Percentiles rank a stretch among this genome's conserved stretches.
Evolutionary conservation across 495 filamentous ascomycete species (phyloP).

Genomic region (Echria macrotheca): DNA sequence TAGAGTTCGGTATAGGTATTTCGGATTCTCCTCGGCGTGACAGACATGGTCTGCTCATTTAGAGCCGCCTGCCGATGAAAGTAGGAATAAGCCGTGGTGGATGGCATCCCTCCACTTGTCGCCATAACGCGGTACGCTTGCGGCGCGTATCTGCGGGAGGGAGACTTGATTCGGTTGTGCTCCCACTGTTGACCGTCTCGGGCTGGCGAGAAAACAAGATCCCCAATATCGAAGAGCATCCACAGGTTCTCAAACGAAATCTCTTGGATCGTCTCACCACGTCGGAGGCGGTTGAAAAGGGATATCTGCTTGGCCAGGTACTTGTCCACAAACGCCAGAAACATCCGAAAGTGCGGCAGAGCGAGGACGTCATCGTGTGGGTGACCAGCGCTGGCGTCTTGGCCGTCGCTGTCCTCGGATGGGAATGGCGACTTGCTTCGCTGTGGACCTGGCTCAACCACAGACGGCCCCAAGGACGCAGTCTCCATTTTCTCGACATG

Average conservation of each 20-base stretch:
- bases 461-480: no score
- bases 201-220: conserved; percentile 10
- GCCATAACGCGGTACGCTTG: conserved; percentile 9
- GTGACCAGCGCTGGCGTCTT: no score
- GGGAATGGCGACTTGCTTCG: not conserved
- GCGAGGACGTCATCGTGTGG: conserved; percentile 1
- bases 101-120: conserved; percentile 7
- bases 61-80: no score
- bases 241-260: conserved; percentile 18
- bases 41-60: no score
- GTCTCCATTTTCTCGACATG: conserved; percentile 4
- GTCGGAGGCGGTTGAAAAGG: not conserved
- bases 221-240: conserved; percentile 16
- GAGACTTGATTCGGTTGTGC: not conserved
- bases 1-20: not conserved
- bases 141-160: not conserved
- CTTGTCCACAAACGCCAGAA: conserved; percentile 14
- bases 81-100: no score
- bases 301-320: conserved; percentile 11
- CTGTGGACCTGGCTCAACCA: no score
- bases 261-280: not conserved
- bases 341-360: conserved; percentile 12
- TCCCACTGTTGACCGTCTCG: not conserved
- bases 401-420: no score
- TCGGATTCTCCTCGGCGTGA: not conserved